Percentiles rank a stretch among this genome's conserved stretches.
Evolutionary conservation across 352 stramenopile genomes (phyloP).

Genomic region (Phytopythium kandeliae): DNA sequence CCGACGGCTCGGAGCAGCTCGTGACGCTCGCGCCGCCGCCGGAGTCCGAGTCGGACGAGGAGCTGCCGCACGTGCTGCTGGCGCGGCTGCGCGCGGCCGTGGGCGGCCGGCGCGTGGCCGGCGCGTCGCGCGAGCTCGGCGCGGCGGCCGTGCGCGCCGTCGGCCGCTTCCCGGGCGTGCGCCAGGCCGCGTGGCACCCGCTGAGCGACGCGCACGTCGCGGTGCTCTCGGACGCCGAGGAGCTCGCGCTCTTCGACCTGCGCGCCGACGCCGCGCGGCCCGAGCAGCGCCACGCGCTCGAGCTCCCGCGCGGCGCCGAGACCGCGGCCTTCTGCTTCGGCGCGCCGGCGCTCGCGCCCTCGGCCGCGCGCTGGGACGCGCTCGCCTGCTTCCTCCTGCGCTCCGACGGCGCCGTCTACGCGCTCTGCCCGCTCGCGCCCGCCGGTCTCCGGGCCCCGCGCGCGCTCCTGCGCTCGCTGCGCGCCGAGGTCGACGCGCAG

Average conservation of each 20-base stretch:
- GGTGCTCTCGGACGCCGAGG: constrained; percentile 67
- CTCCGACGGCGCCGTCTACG: constrained; percentile 64
- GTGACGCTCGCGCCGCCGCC: constrained; percentile 10
- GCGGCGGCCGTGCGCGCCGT: constrained; percentile 40
- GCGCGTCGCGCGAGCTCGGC: constrained; percentile 51
- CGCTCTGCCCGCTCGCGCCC: constrained; percentile 64
- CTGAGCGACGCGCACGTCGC: constrained; percentile 69
- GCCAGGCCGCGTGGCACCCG: constrained; percentile 62
- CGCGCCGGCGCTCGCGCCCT: constrained; percentile 17
- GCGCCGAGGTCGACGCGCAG: constrained; percentile 55
- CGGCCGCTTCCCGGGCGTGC: constrained; percentile 49
- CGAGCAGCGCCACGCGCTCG: constrained; percentile 61
- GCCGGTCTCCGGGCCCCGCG: constrained; percentile 45
- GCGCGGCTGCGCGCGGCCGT: too few relatives aligned
- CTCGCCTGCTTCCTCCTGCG: constrained; percentile 75
- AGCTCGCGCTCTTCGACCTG: constrained; percentile 68
- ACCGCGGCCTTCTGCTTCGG: constrained; percentile 61
- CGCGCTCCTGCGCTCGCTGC: constrained; percentile 40
- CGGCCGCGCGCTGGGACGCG: constrained; percentile 47
- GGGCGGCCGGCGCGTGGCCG: constrained; percentile 26
- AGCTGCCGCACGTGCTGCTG: constrained; percentile 26
- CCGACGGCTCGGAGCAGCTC: constrained; percentile 33
- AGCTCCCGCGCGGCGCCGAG: constrained; percentile 21
- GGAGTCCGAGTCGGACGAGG: constrained; percentile 10
- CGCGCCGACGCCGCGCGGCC: constrained; percentile 56